Base-by-base conservation (phyloP, 176 grass and related monocot genomes). In the Alopecurus myosuroides region DNA sequence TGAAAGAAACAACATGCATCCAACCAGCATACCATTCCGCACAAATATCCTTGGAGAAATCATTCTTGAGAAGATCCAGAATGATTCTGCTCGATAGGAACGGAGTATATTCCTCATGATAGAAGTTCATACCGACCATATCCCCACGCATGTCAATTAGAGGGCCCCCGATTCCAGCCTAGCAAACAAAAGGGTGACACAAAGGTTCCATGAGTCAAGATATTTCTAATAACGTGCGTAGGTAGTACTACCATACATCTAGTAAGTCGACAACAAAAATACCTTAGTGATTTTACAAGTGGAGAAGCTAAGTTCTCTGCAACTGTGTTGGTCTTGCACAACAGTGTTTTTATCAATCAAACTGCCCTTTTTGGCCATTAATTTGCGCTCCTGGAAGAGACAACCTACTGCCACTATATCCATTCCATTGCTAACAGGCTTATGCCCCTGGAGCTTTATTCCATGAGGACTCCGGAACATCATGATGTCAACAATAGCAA, bases 401-500 rank as follows among this genome's bases (percentile, higher is more conserved):
- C 61, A 64, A 34, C 61, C 61, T 65, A 65, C 15, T 1, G 30
- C 61, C 61, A 65, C 61, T 34, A 65, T 34, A 34, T 65, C 7
- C 3, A 7, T 65, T 65, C 15, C 61, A 65, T 33, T 34, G 15
- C 29, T 65, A 19, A 65, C 15, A 19, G 61, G 61, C 61, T 65
- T 65, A 65, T 65, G 61, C 61, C 29, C 61, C 61, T 65, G 29
- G 29, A 34, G 15, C 34, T 34, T 17, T 18, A 65, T 65, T 65
- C 61, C 61, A 65, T 1, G 2, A 65, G 2, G 6, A 34, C 13
- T 4, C 6, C 15, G 30, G 6, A 30, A 4, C 61, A 34, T 6
- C 61, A 65, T 65, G 61, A 65, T 34, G 61, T 65, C 61, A 65
- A 65, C 30, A 65, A 65, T 65, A 65, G 61, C 61, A 65, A 65